Evolutionary conservation across 805 yeast genomes (phyloP), one percentile per base, ranked within the genome.

Genomic region (Hanseniaspora thailandica): DNA sequence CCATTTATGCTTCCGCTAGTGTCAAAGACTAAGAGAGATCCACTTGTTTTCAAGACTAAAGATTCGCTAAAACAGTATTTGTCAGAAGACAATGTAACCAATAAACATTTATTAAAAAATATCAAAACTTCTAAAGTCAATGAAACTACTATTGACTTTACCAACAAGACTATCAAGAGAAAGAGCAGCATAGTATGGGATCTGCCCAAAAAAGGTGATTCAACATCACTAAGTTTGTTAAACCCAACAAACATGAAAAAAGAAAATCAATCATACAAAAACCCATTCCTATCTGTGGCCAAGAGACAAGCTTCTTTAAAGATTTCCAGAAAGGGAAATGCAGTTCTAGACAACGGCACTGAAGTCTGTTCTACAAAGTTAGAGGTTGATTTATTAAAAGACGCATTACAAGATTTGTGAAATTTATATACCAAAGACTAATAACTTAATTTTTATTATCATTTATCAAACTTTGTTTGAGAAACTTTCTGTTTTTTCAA

Each of bases 111-210:
- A 17, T 33, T 49, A 6, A 25, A 20, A 13, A 49, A 49, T 35
- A 41, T 49, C 20, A 49, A 25, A 41, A 49, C 53, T n/a, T 40
- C 53, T 6, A 49, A 49, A 7, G n/a, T 41, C 7, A 39, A 49
- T 34, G 53, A 49, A 49, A 49, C 53, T 5, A 49, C 47, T 2
- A 49, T 49, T 23, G 53, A 49, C 20, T 41, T 49, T 23, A 43
- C 41, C 17, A 49, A 44, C 13, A 49, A 41, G 9, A 49, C 53
- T 13, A 49, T 49, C 12, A 49, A 49, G 25, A 28, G 53, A 41
- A 49, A 49, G 34, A 49, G 53, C 15, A 49, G 53, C n/a, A 41
- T 49, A 9, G 33, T 49, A 17, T 49, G 53, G 53, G 41, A 49
- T 20, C 25, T 49, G 4, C 53, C 53, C 13, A 49, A 49, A 30